Conservation (phyloP, 108 stramenopile species). For the Fragilaria crotonensis region DNA sequence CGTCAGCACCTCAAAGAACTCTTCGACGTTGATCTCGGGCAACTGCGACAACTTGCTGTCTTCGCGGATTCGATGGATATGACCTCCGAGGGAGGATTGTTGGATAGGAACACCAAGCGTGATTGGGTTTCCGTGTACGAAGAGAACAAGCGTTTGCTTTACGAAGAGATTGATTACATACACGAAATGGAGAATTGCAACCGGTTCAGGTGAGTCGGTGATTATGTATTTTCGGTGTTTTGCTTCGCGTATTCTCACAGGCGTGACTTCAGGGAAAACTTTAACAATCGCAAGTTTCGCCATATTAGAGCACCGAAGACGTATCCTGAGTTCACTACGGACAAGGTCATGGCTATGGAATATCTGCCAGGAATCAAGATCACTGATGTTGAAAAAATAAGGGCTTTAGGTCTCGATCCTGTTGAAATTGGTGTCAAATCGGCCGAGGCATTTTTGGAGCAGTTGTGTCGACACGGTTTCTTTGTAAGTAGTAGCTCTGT, state of each 20-base stretch:
- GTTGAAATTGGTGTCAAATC: constrained; percentile 79
- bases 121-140: constrained; percentile 93
- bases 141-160: constrained; percentile 88
- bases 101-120: constrained; percentile 77
- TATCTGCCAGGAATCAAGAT: constrained; percentile 94
- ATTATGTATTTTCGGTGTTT: constrained; percentile 1
- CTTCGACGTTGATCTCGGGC: constrained; percentile 93
- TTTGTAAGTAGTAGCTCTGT: constrained; percentile 54
- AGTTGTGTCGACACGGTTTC: constrained; percentile 93
- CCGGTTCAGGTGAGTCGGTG: constrained; percentile 49
- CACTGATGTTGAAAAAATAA: constrained; percentile 72
- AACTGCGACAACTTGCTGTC: constrained; percentile 80
- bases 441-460: constrained; percentile 91
- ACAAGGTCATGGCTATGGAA: constrained; percentile 90
- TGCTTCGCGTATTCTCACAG: constrained; percentile 2
- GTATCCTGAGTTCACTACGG: constrained; percentile 78
- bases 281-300: constrained; percentile 59
- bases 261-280: constrained; percentile 48
- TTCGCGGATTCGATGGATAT: constrained; percentile 93
- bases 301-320: constrained; percentile 90
- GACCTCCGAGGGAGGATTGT: constrained; percentile 83
- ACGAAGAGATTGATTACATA: constrained; percentile 94
- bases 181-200: constrained; percentile 85
- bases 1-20: constrained; percentile 84
- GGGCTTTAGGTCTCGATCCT: constrained; percentile 60